These are phyloP conservation scores for Boletus barrowsii DNA, from an alignment of 768 basidiomycete species.

Conservation along the genomic window DNA sequence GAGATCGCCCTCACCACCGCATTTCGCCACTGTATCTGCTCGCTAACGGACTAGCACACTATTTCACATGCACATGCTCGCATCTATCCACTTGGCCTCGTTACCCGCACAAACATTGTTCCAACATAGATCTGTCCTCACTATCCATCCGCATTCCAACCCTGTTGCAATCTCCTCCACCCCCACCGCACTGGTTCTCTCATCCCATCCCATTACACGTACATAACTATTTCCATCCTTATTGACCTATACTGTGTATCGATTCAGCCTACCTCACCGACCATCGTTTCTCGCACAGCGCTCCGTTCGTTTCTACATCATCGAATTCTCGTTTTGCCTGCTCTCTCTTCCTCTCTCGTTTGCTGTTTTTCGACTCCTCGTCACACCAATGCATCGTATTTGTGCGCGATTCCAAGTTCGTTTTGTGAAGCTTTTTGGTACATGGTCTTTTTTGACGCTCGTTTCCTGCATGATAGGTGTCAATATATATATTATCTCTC, in stretches of 20 bases:
- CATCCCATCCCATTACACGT: slow-evolving; percentile 11
- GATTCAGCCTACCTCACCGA: slow-evolving; percentile 14
- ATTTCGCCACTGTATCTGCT: slow-evolving; percentile 6
- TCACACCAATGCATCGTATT: slow-evolving; percentile 2
- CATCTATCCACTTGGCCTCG: slow-evolving; percentile 21
- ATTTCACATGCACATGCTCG: slow-evolving; percentile 27
- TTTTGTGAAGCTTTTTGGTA: slow-evolving; percentile 23
- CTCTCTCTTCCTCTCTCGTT: slow-evolving; percentile 9
- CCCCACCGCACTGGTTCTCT: background rate
- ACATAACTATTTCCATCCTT: slow-evolving; percentile 28
- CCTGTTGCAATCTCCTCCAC: slow-evolving; percentile 14
- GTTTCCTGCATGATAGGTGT: slow-evolving; percentile 9
- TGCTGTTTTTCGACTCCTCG: slow-evolving; percentile 13
- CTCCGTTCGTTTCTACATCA: slow-evolving; percentile 13
- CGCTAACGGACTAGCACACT: slow-evolving; percentile 13
- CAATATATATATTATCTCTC: slow-evolving; percentile 1
- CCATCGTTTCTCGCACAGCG: slow-evolving; percentile 15
- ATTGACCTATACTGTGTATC: slow-evolving; percentile 27
- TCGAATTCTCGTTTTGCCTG: slow-evolving; percentile 17
- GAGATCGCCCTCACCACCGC: background rate
- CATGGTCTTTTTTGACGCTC: slow-evolving; percentile 16
- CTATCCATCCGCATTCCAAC: slow-evolving; percentile 18
- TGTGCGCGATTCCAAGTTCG: slow-evolving; percentile 4
- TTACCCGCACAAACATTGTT: slow-evolving; percentile 15
- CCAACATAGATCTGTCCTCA: slow-evolving; percentile 20